These are phyloP conservation scores for Annona squamosa DNA, from an alignment of 164 flowering plant genomes.

Conservation along the genomic window DNA sequence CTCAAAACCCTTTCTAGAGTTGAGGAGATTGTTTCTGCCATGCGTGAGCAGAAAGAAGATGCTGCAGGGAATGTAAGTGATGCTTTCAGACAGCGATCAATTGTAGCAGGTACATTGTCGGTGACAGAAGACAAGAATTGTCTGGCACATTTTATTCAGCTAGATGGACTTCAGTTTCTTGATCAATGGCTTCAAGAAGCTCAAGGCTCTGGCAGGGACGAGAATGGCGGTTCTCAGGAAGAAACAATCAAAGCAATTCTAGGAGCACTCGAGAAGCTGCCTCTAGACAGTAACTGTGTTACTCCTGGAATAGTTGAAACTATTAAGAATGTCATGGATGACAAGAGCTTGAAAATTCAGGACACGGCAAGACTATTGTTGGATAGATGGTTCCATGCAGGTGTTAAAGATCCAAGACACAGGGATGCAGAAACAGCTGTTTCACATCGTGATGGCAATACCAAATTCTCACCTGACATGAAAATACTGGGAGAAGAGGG, in stretches of 20 bases:
- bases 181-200: constrained; percentile 77
- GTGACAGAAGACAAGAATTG: constrained; percentile 67
- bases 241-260: constrained; percentile 53
- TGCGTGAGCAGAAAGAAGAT: constrained; percentile 47
- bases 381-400: constrained; percentile 46
- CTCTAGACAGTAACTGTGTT: constrained; percentile 36
- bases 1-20: constrained; percentile 64
- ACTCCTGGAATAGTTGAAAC: constrained; percentile 56
- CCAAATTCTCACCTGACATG: neutral
- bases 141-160: constrained; percentile 62
- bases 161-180: constrained; percentile 59
- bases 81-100: constrained; percentile 70
- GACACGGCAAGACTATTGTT: constrained; percentile 45
- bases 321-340: constrained; percentile 46
- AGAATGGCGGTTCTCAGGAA: constrained; percentile 44
- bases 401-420: constrained; percentile 8
- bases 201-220: constrained; percentile 30
- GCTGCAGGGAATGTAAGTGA: constrained; percentile 52
- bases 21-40: constrained; percentile 58
- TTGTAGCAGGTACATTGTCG: constrained; percentile 73
- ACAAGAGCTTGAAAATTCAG: constrained; percentile 47
- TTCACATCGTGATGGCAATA: neutral
- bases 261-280: constrained; percentile 65
- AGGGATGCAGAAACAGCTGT: constrained; percentile 4
- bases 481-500: constrained; percentile 17